phyloP scores from a whole-genome alignment of 2,329 filamentous ascomycete genomes.

The Stagonosporopsis chrysanthemi region DNA sequence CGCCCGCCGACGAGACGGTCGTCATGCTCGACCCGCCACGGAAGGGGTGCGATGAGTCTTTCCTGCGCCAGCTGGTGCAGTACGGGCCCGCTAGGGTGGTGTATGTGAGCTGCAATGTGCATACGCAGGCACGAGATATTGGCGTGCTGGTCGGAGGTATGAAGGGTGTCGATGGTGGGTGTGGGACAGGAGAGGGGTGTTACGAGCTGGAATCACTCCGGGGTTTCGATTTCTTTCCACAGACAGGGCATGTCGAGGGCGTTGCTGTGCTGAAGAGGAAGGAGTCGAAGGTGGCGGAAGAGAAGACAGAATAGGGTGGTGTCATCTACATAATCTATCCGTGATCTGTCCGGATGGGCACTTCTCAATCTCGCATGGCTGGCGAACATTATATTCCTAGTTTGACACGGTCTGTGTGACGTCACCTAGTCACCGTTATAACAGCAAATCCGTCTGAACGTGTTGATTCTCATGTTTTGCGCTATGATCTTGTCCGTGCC shows the following conservation, averaged over 20 bases:
- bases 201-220: slow-evolving; percentile 91
- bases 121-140: slow-evolving; percentile 94
- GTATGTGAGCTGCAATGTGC: slow-evolving; percentile 97
- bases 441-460: neutral
- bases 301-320: neutral
- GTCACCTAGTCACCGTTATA: neutral
- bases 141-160: slow-evolving; percentile 82
- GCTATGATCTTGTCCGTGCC: slow-evolving; percentile 26
- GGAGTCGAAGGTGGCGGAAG: slow-evolving; percentile 12
- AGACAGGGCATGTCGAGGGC: slow-evolving; percentile 74
- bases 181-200: slow-evolving; percentile 48
- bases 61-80: slow-evolving; percentile 78
- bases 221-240: slow-evolving; percentile 97
- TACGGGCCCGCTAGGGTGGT: slow-evolving; percentile 83
- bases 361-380: neutral
- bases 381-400: neutral
- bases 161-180: slow-evolving; percentile 49
- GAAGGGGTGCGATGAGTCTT: slow-evolving; percentile 89
- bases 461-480: slow-evolving; percentile 22
- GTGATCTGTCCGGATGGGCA: neutral
- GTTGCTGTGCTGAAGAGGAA: slow-evolving; percentile 65
- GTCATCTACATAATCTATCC: neutral
- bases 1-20: slow-evolving; percentile 80
- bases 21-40: slow-evolving; percentile 97
- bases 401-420: neutral